Percentiles rank a stretch among this genome's conserved stretches.
Conservation (phyloP, 495 filamentous ascomycete species). For the Penicillium angulare region DNA sequence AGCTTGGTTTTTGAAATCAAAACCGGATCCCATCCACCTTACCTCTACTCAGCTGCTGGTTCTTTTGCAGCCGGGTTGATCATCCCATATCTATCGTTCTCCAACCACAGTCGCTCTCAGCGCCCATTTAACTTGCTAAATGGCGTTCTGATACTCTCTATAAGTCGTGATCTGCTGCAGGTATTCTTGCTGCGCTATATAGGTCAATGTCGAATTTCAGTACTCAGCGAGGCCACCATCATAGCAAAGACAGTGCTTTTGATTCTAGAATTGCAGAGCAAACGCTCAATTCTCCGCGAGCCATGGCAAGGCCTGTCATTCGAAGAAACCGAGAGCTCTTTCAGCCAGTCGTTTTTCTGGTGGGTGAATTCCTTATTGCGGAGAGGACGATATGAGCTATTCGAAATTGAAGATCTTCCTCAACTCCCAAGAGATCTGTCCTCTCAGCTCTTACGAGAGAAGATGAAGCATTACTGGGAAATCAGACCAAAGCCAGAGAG, state of each 20-base stretch:
- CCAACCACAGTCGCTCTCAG: neutral
- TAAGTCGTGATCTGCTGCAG: neutral
- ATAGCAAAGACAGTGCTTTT: neutral
- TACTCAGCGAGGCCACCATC: neutral
- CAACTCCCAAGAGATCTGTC: neutral
- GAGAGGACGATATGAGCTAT: neutral
- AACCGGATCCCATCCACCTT: neutral
- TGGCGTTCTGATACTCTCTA: neutral
- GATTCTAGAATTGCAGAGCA: neutral
- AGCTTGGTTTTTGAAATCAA: neutral
- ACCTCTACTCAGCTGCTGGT: neutral
- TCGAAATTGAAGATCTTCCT: neutral
- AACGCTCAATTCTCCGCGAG: neutral
- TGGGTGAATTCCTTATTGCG: neutral
- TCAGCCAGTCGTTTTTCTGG: neutral
- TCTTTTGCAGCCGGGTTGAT: neutral
- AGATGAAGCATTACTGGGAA: neutral
- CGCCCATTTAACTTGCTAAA: neutral
- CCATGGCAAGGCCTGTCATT: neutral
- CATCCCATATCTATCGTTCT: neutral
- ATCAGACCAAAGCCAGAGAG: neutral
- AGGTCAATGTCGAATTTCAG: neutral
- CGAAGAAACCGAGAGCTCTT: neutral
- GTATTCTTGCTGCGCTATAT: neutral
- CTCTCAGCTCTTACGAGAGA: neutral